Conservation (phyloP, 768 basidiomycete genomes). For the Amyloporia xantha region DNA sequence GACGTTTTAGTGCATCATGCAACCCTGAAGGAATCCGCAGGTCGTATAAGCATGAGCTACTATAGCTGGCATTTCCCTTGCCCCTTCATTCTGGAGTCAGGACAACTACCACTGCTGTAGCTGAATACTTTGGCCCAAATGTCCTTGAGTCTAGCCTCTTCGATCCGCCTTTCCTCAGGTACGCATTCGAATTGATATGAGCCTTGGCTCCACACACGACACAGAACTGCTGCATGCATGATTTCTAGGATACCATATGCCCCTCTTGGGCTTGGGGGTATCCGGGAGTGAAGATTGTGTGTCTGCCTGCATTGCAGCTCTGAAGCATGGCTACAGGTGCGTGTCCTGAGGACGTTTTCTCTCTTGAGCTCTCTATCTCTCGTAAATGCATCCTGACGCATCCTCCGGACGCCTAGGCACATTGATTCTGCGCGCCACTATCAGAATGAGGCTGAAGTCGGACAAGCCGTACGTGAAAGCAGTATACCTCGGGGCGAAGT, state of each 20-base stretch:
- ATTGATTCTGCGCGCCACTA: constrained; percentile 47
- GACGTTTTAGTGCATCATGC: no score
- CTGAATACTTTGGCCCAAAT: no score
- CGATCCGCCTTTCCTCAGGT: no score
- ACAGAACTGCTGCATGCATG: no score
- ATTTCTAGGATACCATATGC: constrained; percentile 49
- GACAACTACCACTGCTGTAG: no score
- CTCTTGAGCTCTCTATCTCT: background rate
- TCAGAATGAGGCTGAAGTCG: constrained; percentile 74
- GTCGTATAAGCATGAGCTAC: no score
- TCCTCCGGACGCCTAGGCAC: constrained; percentile 45
- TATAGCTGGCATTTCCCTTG: no score
- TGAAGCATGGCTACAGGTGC: constrained; percentile 57
- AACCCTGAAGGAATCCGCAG: no score
- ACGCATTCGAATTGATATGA: no score
- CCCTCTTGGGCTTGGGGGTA: constrained; percentile 63
- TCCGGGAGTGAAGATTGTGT: constrained; percentile 58
- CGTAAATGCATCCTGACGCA: background rate
- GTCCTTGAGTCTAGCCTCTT: no score
- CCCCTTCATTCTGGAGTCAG: no score
- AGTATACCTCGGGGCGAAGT: constrained; percentile 68
- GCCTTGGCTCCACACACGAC: no score
- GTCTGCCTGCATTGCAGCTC: constrained; percentile 51
- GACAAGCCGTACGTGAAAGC: constrained; percentile 64
- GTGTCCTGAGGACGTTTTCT: background rate